Percentiles rank a stretch among this genome's conserved stretches.
Evolutionary conservation across 306 rosid genomes (phyloP).

Genomic region (Corylus americana): DNA sequence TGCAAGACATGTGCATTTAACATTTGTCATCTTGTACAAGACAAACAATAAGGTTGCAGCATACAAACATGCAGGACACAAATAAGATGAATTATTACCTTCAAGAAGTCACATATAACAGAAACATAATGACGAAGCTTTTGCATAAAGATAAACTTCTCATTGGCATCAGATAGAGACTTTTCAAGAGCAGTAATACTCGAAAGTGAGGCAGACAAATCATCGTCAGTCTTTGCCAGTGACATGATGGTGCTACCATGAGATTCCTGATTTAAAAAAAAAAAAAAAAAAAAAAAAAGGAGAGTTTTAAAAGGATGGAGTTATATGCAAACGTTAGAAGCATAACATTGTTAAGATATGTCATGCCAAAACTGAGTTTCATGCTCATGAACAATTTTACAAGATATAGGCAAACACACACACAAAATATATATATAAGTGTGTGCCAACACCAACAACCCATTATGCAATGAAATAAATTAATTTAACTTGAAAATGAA

Average conservation of each 20-base stretch:
- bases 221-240: conserved; percentile 64
- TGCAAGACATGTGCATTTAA: not conserved
- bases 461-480: not conserved
- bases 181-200: conserved; percentile 78
- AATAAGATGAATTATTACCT: conserved; percentile 52
- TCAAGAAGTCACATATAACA: conserved; percentile 77
- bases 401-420: too few species aligned
- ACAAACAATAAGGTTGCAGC: not conserved
- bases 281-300: not conserved
- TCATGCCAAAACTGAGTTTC: not conserved
- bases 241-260: conserved; percentile 63
- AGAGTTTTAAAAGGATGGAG: not conserved
- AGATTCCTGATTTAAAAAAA: conserved; percentile 57
- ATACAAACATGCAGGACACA: not conserved
- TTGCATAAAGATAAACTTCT: conserved; percentile 87
- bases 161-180: conserved; percentile 67
- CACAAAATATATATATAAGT: not conserved
- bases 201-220: conserved; percentile 71
- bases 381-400: not conserved
- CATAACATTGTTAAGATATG: not conserved
- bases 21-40: not conserved
- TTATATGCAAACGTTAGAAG: not conserved
- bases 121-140: conserved; percentile 76
- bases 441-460: not conserved
- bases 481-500: not conserved